Base-by-base conservation (phyloP, 1,284 basidiomycete genomes). In the Malassezia dermatis region DNA sequence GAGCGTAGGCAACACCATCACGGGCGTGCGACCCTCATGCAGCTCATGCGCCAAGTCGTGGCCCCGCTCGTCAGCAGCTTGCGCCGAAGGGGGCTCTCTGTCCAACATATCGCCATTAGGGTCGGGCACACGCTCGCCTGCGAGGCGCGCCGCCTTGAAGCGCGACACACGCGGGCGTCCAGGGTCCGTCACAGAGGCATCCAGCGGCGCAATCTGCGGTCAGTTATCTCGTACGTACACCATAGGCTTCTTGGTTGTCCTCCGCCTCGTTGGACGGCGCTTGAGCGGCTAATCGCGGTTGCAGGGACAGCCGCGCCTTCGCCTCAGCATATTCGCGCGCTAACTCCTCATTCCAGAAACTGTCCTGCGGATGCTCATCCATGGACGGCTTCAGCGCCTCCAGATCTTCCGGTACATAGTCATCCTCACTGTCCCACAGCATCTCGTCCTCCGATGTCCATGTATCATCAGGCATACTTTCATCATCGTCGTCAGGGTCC, bases 371-470 rank as follows among this genome's bases (percentile, higher is more conserved):
- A 32, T 64, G 60, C 7, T 31, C 58, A 7, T 62, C 57, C 59
- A 72, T 59, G 23, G 31, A 41, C 1, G 71, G 71, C 21, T 60
- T 63, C 5, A 71, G 52, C 11, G 60, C 61, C 42, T 62, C 59
- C 2, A 72, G 55, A 37, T 73, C 71, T 12, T 66, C 64, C 13
- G 62, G 45, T n/a, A 64, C 62, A 44, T 69, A 70, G n/a, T 61
- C 69, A 21, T 63, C 64, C 31, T 69, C 71, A 34, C 62, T 59
- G 24, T 68, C 65, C 55, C 55, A 57, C 3, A 57, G 48, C 10
- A 59, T 52, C 15, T 68, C 64, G 34, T 64, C 62, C 3, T 61
- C 57, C 40, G 59, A 58, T 37, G 60, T 46, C 32, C 42, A 52
- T 3, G 32, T 41, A 32, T 37, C 30, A n/a, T 19, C 53, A 11